phyloP scores from a whole-genome alignment of 2,329 filamentous ascomycete species.

The Gremmenia infestans region DNA sequence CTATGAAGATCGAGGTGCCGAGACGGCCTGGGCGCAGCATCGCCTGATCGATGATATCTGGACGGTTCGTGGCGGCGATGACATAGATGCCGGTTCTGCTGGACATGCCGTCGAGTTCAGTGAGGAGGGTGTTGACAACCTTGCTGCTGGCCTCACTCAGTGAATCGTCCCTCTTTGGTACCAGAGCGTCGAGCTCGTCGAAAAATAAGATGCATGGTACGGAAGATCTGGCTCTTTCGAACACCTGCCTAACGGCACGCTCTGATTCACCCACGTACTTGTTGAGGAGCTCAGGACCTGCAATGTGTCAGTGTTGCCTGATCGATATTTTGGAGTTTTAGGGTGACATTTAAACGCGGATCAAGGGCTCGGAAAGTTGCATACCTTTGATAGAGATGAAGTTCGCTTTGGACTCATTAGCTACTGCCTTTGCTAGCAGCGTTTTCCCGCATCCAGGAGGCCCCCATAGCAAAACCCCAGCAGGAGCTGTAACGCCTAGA shows the following conservation, averaged over 20 bases:
- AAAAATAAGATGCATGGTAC: constrained; percentile 96
- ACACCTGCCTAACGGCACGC: constrained; percentile 86
- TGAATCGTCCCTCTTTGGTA: constrained; percentile 73
- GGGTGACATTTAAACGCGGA: too few species aligned
- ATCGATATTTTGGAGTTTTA: too few species aligned
- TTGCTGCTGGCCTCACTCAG: constrained; percentile 79
- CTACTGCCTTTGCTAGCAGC: constrained; percentile 89
- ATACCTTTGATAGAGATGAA: constrained; percentile 89
- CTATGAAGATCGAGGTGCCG: constrained; percentile 84
- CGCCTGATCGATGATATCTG: constrained; percentile 93
- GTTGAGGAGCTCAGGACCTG: constrained; percentile 82
- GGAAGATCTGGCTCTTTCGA: constrained; percentile 78
- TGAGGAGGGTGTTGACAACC: constrained; percentile 91
- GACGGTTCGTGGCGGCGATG: constrained; percentile 89
- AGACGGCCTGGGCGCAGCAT: constrained; percentile 90
- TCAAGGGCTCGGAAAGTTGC: too few species aligned
- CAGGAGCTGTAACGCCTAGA: constrained; percentile 74
- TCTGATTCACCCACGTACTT: constrained; percentile 98
- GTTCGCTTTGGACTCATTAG: constrained; percentile 91
- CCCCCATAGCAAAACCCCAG: constrained; percentile 91
- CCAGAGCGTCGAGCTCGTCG: constrained; percentile 91
- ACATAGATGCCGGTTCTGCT: constrained; percentile 84
- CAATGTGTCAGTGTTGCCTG: too few species aligned
- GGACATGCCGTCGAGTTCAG: constrained; percentile 84
- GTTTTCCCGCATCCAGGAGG: constrained; percentile 97